Conservation (phyloP, 208 protist species). For the Trypanosoma brucei region DNA sequence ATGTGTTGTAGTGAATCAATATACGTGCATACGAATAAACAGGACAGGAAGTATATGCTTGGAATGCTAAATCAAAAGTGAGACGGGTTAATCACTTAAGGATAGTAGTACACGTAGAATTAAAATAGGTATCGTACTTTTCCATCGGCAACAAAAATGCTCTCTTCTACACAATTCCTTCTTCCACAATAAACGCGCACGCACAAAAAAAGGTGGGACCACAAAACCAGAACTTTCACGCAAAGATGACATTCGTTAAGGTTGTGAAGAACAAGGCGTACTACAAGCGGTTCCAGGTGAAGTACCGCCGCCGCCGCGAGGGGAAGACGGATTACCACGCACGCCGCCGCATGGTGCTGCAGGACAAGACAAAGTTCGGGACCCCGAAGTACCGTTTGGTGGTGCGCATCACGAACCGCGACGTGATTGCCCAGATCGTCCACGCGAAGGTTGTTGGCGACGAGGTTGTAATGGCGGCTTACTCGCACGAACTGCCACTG, state of each 20-base stretch:
- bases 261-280: conserved; percentile 94
- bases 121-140: too few relatives aligned
- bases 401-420: conserved; percentile 96
- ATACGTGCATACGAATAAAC: too few relatives aligned
- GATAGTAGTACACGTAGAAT: too few relatives aligned
- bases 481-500: conserved; percentile 95
- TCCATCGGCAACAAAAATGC: too few relatives aligned
- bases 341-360: conserved; percentile 93
- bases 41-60: too few relatives aligned
- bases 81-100: too few relatives aligned
- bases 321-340: conserved; percentile 99
- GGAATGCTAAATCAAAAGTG: too few relatives aligned
- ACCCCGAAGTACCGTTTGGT: conserved; percentile 98
- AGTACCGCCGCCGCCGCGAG: conserved; percentile 97
- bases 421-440: conserved; percentile 97
- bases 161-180: too few relatives aligned
- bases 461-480: conserved; percentile 92
- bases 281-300: conserved; percentile 98
- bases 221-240: too few relatives aligned
- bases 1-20: too few relatives aligned
- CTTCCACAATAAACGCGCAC: too few relatives aligned
- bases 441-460: conserved; percentile 95
- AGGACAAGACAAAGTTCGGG: conserved; percentile 99
- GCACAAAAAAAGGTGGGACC: too few relatives aligned
- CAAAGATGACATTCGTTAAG: conserved; percentile 26